A percentile compares a stretch with the other conserved stretches of the same genome.
These are phyloP conservation scores for Cryphonectria parasitica DNA, from an alignment of 2,329 filamentous ascomycete species.

Conservation along the genomic window DNA sequence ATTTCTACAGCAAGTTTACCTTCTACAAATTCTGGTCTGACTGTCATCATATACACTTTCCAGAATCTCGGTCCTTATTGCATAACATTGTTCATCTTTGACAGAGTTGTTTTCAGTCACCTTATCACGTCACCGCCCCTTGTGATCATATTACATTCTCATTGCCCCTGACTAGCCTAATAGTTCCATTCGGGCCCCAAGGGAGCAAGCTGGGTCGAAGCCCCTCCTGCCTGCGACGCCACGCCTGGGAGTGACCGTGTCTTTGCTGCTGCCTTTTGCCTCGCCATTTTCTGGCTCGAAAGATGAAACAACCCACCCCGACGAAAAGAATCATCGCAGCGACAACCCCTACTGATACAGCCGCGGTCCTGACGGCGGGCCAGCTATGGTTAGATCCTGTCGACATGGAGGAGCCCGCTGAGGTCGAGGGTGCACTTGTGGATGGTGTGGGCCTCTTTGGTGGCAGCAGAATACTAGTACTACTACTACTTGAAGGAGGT, in stretches of 20 bases:
- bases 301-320: background rate
- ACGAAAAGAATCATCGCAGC: background rate
- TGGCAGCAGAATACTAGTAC: background rate
- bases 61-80: background rate
- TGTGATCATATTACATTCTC: background rate
- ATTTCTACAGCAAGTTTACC: background rate
- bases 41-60: background rate
- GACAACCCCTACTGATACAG: background rate
- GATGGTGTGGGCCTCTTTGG: background rate
- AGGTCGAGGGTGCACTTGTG: background rate
- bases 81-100: background rate
- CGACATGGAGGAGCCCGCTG: background rate
- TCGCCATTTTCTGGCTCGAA: background rate
- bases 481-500: background rate
- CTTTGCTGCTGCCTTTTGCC: background rate
- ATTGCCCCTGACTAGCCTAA: slow-evolving; percentile 17
- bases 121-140: too few relatives aligned
- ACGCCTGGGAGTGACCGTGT: slow-evolving; percentile 6
- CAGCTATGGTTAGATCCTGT: background rate
- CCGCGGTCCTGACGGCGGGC: background rate
- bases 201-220: slow-evolving; percentile 6
- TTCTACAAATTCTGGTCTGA: too few relatives aligned
- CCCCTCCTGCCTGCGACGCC: background rate
- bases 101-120: background rate
- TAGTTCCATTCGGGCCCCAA: slow-evolving; percentile 1